Evolutionary conservation across 768 basidiomycete species (phyloP).

Genomic region (Tylopilus felleus): DNA sequence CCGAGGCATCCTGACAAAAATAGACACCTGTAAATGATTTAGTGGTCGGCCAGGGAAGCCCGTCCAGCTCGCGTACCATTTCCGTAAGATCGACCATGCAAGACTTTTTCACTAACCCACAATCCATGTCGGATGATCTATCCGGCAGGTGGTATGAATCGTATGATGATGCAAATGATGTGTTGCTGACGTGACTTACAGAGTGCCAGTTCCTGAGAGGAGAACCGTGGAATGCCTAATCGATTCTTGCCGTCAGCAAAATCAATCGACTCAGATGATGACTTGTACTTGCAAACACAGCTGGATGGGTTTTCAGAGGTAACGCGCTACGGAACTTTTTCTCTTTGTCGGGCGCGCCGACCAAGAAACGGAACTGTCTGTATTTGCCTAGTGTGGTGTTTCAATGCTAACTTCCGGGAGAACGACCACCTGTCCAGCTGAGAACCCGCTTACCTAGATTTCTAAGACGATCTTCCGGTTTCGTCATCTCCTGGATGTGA

Average conservation of each 20-base stretch:
- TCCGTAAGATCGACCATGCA: slow-evolving; percentile 62
- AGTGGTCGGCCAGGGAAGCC: background rate
- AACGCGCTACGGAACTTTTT: slow-evolving; percentile 55
- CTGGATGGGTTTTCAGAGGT: slow-evolving; percentile 34
- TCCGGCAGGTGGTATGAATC: background rate
- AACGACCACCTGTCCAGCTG: background rate
- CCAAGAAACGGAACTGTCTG: slow-evolving; percentile 65
- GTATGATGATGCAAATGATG: background rate
- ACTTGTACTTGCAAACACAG: slow-evolving; percentile 7
- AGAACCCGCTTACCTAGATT: slow-evolving; percentile 42
- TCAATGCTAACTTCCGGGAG: background rate
- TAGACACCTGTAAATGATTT: slow-evolving; percentile 52
- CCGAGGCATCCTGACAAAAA: slow-evolving; percentile 53
- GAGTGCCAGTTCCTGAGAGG: slow-evolving; percentile 68
- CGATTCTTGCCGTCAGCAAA: background rate
- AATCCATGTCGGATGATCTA: slow-evolving; percentile 73
- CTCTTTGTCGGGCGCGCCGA: slow-evolving; percentile 70
- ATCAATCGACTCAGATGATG: background rate
- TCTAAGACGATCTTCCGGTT: slow-evolving; percentile 50
- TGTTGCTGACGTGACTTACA: slow-evolving; percentile 32
- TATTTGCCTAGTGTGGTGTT: background rate
- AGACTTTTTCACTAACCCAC: slow-evolving; percentile 49
- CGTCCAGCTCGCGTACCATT: slow-evolving; percentile 42
- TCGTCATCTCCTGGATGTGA: slow-evolving; percentile 60
- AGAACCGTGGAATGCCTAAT: slow-evolving; percentile 67